These are phyloP conservation scores for Chloranthus sessilifolius DNA, from an alignment of 164 flowering plant genomes.

Conservation along the genomic window DNA sequence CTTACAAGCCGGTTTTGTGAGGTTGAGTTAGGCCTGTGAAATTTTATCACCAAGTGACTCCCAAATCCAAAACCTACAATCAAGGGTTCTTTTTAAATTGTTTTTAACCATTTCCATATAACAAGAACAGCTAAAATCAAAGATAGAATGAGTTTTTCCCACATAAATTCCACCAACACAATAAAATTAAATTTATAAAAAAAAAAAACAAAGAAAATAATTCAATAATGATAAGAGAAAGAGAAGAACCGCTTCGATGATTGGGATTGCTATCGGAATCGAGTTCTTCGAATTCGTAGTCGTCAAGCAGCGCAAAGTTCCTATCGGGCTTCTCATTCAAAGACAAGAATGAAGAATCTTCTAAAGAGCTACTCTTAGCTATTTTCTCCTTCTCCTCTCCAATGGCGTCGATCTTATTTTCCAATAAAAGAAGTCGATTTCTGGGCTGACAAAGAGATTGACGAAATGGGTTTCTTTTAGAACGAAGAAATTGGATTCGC, in stretches of 20 bases:
- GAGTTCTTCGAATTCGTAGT: slow-evolving; percentile 78
- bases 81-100: too few species aligned
- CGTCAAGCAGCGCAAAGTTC: slow-evolving; percentile 70
- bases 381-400: slow-evolving; percentile 6
- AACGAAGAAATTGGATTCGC: slow-evolving; percentile 5
- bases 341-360: slow-evolving; percentile 41
- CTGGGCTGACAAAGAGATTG: slow-evolving; percentile 12
- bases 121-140: too few species aligned
- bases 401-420: slow-evolving; percentile 11
- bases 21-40: too few species aligned
- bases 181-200: neutral
- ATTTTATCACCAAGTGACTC: too few species aligned
- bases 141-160: too few species aligned
- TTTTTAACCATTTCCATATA: too few species aligned
- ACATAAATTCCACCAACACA: too few species aligned
- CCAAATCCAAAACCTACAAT: too few species aligned
- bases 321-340: slow-evolving; percentile 79
- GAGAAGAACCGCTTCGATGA: slow-evolving; percentile 67
- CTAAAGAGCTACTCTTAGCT: slow-evolving; percentile 16
- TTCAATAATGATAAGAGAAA: neutral
- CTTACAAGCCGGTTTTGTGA: too few species aligned
- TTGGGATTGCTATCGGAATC: slow-evolving; percentile 36
- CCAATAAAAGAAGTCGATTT: slow-evolving; percentile 13
- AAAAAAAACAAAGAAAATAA: neutral
- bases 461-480: slow-evolving; percentile 14